Evolutionary conservation across 1,139 yeast genomes (phyloP).

Genomic region (Diutina catenulata): DNA sequence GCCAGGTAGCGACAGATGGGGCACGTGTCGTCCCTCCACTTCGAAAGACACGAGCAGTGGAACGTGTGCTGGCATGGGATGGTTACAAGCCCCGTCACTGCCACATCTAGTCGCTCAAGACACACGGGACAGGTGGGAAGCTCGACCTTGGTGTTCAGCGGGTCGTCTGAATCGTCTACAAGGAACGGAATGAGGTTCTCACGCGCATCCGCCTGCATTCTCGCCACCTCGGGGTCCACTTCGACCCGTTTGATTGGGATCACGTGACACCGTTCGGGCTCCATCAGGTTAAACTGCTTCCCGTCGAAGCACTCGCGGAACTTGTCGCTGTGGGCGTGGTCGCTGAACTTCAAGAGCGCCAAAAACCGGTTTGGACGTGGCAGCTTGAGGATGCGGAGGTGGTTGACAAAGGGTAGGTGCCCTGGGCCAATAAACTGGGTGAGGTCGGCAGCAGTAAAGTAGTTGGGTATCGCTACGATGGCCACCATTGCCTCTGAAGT

Average conservation of each 20-base stretch:
- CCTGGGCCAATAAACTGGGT: constrained; percentile 67
- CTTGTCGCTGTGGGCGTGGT: constrained; percentile 39
- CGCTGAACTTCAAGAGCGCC: constrained; percentile 66
- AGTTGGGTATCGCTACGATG: constrained; percentile 77
- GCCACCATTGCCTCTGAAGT: constrained; percentile 65
- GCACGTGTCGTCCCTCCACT: constrained; percentile 87
- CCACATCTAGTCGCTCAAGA: constrained; percentile 78
- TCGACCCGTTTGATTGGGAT: constrained; percentile 52
- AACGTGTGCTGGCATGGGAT: constrained; percentile 92
- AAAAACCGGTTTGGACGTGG: constrained; percentile 60
- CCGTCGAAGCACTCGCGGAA: constrained; percentile 67
- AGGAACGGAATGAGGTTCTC: constrained; percentile 6
- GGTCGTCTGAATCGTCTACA: no score
- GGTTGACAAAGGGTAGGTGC: constrained; percentile 47
- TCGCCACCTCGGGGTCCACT: background rate
- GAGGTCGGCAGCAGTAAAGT: constrained; percentile 76
- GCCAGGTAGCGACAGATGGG: constrained; percentile 84
- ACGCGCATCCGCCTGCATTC: background rate
- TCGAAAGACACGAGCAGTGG: constrained; percentile 79
- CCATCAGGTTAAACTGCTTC: constrained; percentile 71
- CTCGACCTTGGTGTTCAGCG: no score
- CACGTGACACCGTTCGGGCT: constrained; percentile 78
- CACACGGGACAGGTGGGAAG: constrained; percentile 94
- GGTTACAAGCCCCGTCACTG: constrained; percentile 70
- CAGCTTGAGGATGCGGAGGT: constrained; percentile 61